A percentile compares a stretch with the other conserved stretches of the same genome.
Evolutionary conservation across 768 basidiomycete species (phyloP).

Genomic region (Phaffia australis): DNA sequence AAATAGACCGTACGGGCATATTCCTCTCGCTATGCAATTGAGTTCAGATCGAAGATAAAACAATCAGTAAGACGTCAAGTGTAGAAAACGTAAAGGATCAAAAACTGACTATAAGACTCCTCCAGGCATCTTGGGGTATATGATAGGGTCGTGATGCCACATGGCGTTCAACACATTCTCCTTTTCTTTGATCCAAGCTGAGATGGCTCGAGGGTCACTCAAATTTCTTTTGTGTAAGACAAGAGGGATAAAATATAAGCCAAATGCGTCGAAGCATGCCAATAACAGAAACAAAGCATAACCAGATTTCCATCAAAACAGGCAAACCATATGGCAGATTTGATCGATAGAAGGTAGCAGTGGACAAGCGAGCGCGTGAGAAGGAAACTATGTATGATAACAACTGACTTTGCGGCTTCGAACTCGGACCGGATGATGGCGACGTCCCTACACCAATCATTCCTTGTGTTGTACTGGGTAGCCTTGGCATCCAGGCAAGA

Average conservation of each 20-base stretch:
- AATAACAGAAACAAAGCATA: not conserved
- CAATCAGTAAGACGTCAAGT: not conserved
- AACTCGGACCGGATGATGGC: conserved; percentile 5
- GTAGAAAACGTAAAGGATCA: not conserved
- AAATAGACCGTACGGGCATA: not conserved
- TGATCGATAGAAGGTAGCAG: too few species aligned
- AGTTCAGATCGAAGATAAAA: not conserved
- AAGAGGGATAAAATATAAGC: not conserved
- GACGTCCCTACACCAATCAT: not conserved
- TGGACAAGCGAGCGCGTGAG: not conserved
- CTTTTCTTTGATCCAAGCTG: conserved; percentile 13
- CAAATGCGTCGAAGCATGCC: not conserved
- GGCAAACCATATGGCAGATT: not conserved
- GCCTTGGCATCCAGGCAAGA: not conserved
- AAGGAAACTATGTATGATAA: too few species aligned
- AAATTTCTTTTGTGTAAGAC: not conserved
- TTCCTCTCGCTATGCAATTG: conserved; percentile 6
- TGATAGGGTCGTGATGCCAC: conserved; percentile 8
- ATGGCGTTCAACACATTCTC: not conserved
- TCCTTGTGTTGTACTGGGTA: not conserved
- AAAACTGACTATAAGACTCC: conserved; percentile 1
- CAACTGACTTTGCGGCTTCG: conserved; percentile 8
- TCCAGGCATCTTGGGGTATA: conserved; percentile 12
- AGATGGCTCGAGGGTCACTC: conserved; percentile 15
- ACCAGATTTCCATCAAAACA: too few species aligned